Base-by-base conservation (phyloP, 441 rosid genomes). In the Flueggea neowawraea region DNA sequence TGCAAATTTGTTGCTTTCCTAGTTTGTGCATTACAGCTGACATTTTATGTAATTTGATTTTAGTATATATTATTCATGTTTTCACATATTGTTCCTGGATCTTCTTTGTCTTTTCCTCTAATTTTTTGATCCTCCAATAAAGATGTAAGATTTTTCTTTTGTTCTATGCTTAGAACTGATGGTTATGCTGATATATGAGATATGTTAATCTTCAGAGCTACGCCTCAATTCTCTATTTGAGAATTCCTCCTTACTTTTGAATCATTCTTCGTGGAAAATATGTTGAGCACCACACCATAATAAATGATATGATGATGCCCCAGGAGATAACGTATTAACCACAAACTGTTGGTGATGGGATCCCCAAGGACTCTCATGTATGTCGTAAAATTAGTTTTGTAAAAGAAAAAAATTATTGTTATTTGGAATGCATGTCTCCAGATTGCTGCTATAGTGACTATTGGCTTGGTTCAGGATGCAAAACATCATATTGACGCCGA, bases 231-330 rank as follows among this genome's bases (percentile, higher is more conserved):
- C 92, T 94, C 49, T 94, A 94, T 78, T 73, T 89, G 68, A 86
- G 94, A 78, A 79, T 94, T 76, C 97, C 97, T 70, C 78, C 80
- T 43, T 62, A 73, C 51, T 94, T 94, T 72, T 87, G 97, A 64
- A 81, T 94, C 65, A 89, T 94, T 80, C 90, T 91, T 58, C 86
- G 99, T 2, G 92, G 95, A 55, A 87, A 78, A 82, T 96, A 94
- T 77, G 82, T 94, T 16, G 90, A 86, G 72, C 97, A 91, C 69
- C 99, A 94, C 84, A 87, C 80, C 79, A 82, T 94, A 59, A 94
- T 89, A 63, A 91, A 94, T 74, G 99, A 94, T 68, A 91, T 94
- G 99, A 94, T 89, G 97, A 54, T 76, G 58, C 74, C 88, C 17
- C 75, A 84, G 59, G 76, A 72, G 70, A 57, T 84, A 55, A 89